Conservation (phyloP, 768 basidiomycete genomes). For the Boletus insuetus region DNA sequence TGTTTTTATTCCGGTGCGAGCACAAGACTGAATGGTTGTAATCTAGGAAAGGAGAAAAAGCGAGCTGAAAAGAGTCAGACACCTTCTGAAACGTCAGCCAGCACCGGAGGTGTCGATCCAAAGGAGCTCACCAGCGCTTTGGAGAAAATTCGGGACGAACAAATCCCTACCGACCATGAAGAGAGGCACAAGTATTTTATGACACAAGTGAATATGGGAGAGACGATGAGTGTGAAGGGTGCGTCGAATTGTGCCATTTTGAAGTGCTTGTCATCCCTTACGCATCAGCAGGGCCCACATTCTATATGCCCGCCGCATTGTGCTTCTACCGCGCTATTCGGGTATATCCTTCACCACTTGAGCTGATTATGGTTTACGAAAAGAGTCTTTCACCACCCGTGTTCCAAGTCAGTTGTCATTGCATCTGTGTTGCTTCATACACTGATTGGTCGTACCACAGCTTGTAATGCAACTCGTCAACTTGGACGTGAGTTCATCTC, state of each 20-base stretch:
- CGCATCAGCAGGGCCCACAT: slow-evolving; percentile 61
- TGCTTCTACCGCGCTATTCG: slow-evolving; percentile 91
- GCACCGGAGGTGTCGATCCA: slow-evolving; percentile 34
- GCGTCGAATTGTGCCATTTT: neutral
- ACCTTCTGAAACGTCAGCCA: slow-evolving; percentile 34
- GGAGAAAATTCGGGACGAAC: slow-evolving; percentile 65
- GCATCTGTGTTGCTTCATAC: neutral
- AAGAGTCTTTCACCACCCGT: slow-evolving; percentile 80
- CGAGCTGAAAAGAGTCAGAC: slow-evolving; percentile 70
- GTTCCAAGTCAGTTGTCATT: slow-evolving; percentile 57
- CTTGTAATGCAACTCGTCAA: slow-evolving; percentile 82
- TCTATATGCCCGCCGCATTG: slow-evolving; percentile 77
- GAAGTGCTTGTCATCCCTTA: neutral
- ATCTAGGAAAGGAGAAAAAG: slow-evolving; percentile 87
- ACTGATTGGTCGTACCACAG: slow-evolving; percentile 32
- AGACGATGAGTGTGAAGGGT: slow-evolving; percentile 79
- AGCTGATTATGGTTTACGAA: slow-evolving; percentile 93
- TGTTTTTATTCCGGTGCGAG: neutral
- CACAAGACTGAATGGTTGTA: neutral
- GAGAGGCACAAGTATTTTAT: slow-evolving; percentile 91
- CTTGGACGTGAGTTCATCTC: slow-evolving; percentile 78
- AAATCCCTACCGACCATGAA: slow-evolving; percentile 61
- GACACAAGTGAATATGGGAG: slow-evolving; percentile 83
- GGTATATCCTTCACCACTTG: slow-evolving; percentile 92
- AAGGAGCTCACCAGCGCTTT: slow-evolving; percentile 64